Evolutionary conservation across 1,284 basidiomycete genomes (phyloP), one percentile per base, ranked within the genome.

Genomic region (Ustilago shanxiensis): DNA sequence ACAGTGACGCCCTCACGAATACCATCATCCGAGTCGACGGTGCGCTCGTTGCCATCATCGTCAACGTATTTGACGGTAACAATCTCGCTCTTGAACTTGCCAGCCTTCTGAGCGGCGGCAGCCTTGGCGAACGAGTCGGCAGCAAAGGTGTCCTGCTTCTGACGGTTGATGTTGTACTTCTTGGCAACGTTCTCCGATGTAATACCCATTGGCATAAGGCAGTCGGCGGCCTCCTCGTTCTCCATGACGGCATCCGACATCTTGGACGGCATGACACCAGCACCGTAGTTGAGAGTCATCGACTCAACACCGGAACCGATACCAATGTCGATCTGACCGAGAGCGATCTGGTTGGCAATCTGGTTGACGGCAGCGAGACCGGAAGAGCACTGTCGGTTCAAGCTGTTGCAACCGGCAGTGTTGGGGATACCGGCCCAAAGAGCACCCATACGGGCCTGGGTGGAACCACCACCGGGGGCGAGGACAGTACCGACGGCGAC

Each of bases 131-230:
- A 95, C 11, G 93, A 95, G 69, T 90, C 88, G 49, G 94, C 94
- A 10, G 95, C 92, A 82, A 96, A 97, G 56, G 88, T 90, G 88
- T 97, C 95, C 87, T 96, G 95, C 52, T 87, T 88, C 51, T 88
- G 88, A 63, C 95, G 92, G 49, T 91, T 88, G 84, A 98, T 90
- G 77, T 89, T 88, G 87, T 89, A 95, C 73, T 94, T 90, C 50
- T 89, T 87, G 22, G 95, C 94, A 73, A 98, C 95, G 66, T 98
- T 98, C 89, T 98, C 96, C 26, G 94, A 97, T 56, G 95, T 96
- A 88, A 95, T 92, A 76, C 95, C 95, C 95, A 98, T 98, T 62
- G 96, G 96, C 75, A 96, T 89, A 22, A 96, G 89, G 87, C 95
- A 98, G 89, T 99, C 95, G 69, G 92, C 90, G 2, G 97, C 91